Evolutionary conservation across 1,284 basidiomycete genomes (phyloP).

Genomic region (Prillingera fragicola): DNA sequence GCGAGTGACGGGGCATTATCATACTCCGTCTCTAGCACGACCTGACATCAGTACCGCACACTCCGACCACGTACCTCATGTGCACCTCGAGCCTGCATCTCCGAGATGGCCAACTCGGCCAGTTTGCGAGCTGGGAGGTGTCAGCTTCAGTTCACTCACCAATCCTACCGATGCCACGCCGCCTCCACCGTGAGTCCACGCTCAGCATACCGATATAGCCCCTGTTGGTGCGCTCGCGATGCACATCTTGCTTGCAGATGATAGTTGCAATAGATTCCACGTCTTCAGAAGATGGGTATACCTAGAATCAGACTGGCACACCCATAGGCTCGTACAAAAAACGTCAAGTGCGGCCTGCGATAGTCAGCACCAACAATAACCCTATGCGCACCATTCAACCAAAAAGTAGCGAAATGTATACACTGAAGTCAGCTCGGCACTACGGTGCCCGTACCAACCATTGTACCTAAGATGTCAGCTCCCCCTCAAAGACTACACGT

Average conservation of each 20-base stretch:
- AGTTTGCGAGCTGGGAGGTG: constrained; percentile 70
- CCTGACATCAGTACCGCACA: constrained; percentile 50
- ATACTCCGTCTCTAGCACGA: constrained; percentile 93
- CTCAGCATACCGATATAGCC: constrained; percentile 99
- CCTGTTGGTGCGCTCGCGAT: constrained; percentile 67
- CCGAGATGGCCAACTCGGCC: constrained; percentile 68
- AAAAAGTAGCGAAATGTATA: constrained; percentile 72
- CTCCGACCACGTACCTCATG: constrained; percentile 60
- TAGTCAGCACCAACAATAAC: not conserved
- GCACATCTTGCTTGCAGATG: constrained; percentile 89
- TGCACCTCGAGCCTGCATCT: constrained; percentile 72
- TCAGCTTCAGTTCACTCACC: not conserved
- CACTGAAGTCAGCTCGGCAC: constrained; percentile 22
- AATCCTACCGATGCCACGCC: constrained; percentile 78
- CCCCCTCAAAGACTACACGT: constrained; percentile 52
- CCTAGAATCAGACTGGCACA: constrained; percentile 13
- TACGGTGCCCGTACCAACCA: constrained; percentile 8
- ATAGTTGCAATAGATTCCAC: constrained; percentile 74
- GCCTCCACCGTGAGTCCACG: constrained; percentile 70
- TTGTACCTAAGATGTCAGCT: constrained; percentile 20
- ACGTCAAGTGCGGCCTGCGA: constrained; percentile 83
- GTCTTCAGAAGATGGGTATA: constrained; percentile 17
- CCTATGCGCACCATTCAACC: constrained; percentile 82
- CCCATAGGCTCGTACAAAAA: constrained; percentile 59
- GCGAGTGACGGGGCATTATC: constrained; percentile 83